Evolutionary conservation across 176 grass and related monocot genomes (phyloP).

Genomic region (Phyllostachys edulis): DNA sequence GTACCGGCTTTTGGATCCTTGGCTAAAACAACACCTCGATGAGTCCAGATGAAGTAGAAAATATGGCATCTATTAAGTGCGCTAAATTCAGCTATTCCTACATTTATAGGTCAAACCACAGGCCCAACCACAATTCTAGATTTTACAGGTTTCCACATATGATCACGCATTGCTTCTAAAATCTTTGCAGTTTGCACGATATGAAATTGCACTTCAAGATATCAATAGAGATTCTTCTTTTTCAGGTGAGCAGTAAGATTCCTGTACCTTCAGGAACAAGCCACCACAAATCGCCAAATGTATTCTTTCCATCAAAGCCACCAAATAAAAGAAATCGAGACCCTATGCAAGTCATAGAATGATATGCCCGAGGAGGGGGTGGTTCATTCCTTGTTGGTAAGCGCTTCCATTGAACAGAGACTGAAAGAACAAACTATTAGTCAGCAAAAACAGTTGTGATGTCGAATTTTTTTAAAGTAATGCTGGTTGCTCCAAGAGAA

Average conservation of each 20-base stretch:
- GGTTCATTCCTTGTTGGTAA: conserved; percentile 72
- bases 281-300: conserved; percentile 97
- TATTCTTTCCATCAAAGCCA: conserved; percentile 96
- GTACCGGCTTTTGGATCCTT: too few species aligned
- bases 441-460: conserved; percentile 12
- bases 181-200: not conserved
- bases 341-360: conserved; percentile 84
- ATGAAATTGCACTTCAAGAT: conserved; percentile 7
- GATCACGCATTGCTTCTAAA: conserved; percentile 1
- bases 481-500: not conserved
- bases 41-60: not conserved
- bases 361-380: conserved; percentile 81
- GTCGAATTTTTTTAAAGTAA: not conserved
- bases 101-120: not conserved
- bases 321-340: conserved; percentile 92
- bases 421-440: conserved; percentile 50
- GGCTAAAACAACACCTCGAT: not conserved
- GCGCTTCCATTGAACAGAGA: conserved; percentile 93
- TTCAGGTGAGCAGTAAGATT: conserved; percentile 10
- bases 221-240: not conserved
- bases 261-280: conserved; percentile 89
- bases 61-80: not conserved
- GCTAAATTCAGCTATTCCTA: not conserved
- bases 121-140: not conserved
- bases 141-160: not conserved